Base-by-base conservation (phyloP, 345 rosid species). In the Cardamine resedifolia region DNA sequence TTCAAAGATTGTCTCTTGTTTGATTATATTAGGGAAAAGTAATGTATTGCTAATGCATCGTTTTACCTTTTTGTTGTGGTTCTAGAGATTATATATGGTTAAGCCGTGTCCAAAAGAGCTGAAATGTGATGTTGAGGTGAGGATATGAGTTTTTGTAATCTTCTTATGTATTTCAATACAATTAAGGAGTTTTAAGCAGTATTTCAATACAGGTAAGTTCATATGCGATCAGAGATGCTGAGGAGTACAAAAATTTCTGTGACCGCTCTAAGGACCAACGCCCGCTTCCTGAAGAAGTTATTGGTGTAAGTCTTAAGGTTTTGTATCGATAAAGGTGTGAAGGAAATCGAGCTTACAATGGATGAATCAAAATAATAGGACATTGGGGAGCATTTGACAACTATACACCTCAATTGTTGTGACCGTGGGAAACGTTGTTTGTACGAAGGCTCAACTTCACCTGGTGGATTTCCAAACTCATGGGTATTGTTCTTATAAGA, bases 61-160 rank as follows among this genome's bases (percentile, higher is more conserved):
- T 39, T 41, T 48, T 33, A 24, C 20, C 38, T 63, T 14, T n/a
- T 39, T 39, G 4, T 12, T 26, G 3, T 14, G 55, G 51, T 72
- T 84, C 66, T 85, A 90, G 97, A 87, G 98, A 78, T 87, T 88
- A 68, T 83, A 81, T 78, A 76, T 90, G 90, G 97, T 90, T 71
- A 93, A 87, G 85, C 97, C 94, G 5, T 93, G 97, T 79, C 92
- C 94, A 5, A 93, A 93, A 73, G 97, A 93, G 77, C 62, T 87
- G 67, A 90, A 90, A 82, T 93, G 98, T 48, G 97, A 90, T 72
- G 96, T 90, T 26, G 94, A 93, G 92, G 97, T 93, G 60, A 59
- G 84, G 59, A 47, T 50, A 74, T 80, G 58, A 21, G 93, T 67
- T 85, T 15, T 5, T 71, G 19, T 41, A 36, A 62, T 41, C 24